Base-by-base conservation (phyloP, 2,329 filamentous ascomycete genomes). In the Akanthomyces muscarius region DNA sequence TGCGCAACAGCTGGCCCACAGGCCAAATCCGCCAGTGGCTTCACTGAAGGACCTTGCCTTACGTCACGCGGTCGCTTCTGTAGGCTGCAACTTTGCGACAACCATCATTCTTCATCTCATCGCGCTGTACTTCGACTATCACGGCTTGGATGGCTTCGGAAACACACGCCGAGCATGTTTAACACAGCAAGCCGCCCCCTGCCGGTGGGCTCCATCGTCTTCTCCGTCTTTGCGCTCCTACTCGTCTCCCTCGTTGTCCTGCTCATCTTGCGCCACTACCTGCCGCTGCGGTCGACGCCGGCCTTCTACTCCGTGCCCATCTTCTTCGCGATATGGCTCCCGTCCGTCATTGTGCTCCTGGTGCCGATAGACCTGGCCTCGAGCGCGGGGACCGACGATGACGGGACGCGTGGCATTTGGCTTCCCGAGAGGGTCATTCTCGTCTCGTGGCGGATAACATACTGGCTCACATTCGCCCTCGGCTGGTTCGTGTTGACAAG, bases 341-440 rank as follows among this genome's bases (percentile, higher is more conserved):
- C 95, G 13, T 91, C 92, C 53, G 93, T 90, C 74, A 94, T 96
- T 71, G 86, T 98, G 28, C 81, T 99, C 28, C 85, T 99, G 25
- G 92, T 99, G 7, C 95, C 95, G 5, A 96, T 99, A 74, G 95
- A 99, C 76, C 86, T 99, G 68, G 93, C 94, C 1, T 97, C 93
- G 7, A 94, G 86, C 72, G 89, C 91, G 25, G 84, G 86, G 54
- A 87, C 87, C 57, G 87, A 90, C 65, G 89, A 90, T 75, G 86
- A 85, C 65, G 83, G 85, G 18, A 83, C 86, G 18, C 85, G 89
- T 68, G 95, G 93, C 41, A 90, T 99, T 71, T 97, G 93, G 91
- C 83, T 99, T 41, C 89, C 91, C 5, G 82, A 89, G 67, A 80
- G 87, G 56, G 84, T 93, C 33, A 81, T 97, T 55, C 81, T 96